These are phyloP conservation scores for Pleurotus citrinopileatus DNA, from an alignment of 768 basidiomycete species.

Conservation along the genomic window DNA sequence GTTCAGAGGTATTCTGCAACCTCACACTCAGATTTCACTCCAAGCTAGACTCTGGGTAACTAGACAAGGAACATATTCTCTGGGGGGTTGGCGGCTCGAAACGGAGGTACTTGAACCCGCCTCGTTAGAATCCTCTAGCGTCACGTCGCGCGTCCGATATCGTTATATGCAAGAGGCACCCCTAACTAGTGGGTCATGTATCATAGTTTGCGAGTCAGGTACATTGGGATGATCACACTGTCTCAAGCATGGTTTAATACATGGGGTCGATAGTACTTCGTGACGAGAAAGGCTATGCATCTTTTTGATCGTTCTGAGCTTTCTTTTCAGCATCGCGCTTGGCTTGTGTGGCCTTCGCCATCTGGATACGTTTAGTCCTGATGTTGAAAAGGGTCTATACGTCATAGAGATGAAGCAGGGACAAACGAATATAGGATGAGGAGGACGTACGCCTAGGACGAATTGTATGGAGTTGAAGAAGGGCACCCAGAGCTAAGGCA, in stretches of 20 bases:
- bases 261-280: too few relatives aligned
- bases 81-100: constrained; percentile 70
- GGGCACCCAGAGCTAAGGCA: constrained; percentile 75
- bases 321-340: constrained; percentile 48
- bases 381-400: constrained; percentile 71
- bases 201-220: constrained; percentile 28
- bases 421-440: not conserved
- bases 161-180: constrained; percentile 34
- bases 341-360: constrained; percentile 50
- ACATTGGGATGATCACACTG: too few relatives aligned
- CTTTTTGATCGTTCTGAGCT: constrained; percentile 27
- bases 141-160: constrained; percentile 21
- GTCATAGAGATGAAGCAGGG: not conserved
- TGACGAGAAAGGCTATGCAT: constrained; percentile 15
- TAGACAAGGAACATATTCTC: constrained; percentile 60
- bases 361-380: constrained; percentile 60
- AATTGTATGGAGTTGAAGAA: constrained; percentile 84
- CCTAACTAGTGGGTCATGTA: constrained; percentile 22
- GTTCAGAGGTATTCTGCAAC: constrained; percentile 55
- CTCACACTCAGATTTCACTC: constrained; percentile 42
- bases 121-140: not conserved
- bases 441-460: constrained; percentile 62
- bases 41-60: constrained; percentile 56
- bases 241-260: too few relatives aligned
- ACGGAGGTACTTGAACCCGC: constrained; percentile 52